Percentiles rank a stretch among this genome's conserved stretches.
Conservation (phyloP, 2,329 filamentous ascomycete genomes). For the Monosporascus sp. region DNA sequence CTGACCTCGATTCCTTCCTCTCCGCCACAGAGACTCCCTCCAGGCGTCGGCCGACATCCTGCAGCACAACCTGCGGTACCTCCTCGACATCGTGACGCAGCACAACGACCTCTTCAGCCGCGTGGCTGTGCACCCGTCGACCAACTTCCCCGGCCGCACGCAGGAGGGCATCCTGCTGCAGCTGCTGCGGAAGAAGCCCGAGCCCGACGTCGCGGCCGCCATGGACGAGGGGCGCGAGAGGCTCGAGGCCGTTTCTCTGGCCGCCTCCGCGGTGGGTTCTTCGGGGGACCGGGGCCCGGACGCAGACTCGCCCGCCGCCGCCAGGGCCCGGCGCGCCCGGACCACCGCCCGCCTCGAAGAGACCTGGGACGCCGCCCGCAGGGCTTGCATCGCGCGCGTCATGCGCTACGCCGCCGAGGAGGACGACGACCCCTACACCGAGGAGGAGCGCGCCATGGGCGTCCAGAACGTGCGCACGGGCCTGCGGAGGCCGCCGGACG, state of each 20-base stretch:
- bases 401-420: conserved; percentile 37
- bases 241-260: conserved; percentile 7
- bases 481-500: conserved; percentile 51
- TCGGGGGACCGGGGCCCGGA: background rate
- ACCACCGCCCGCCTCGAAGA: conserved; percentile 27
- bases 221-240: conserved; percentile 58
- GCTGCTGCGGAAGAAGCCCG: conserved; percentile 77
- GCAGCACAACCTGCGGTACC: conserved; percentile 61
- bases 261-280: background rate
- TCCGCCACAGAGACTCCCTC: conserved; percentile 54
- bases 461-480: conserved; percentile 69
- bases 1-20: no score
- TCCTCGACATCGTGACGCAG: conserved; percentile 60
- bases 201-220: conserved; percentile 70
- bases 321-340: background rate
- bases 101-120: conserved; percentile 64
- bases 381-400: conserved; percentile 27
- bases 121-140: conserved; percentile 69
- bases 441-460: conserved; percentile 62
- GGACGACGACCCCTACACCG: conserved; percentile 63
- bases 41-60: conserved; percentile 69
- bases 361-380: conserved; percentile 31
- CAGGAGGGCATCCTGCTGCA: conserved; percentile 62
- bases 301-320: background rate
- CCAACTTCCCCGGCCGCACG: conserved; percentile 66